Evolutionary conservation across 805 yeast species (phyloP).

Genomic region (Diddensiella santjacobensis): DNA sequence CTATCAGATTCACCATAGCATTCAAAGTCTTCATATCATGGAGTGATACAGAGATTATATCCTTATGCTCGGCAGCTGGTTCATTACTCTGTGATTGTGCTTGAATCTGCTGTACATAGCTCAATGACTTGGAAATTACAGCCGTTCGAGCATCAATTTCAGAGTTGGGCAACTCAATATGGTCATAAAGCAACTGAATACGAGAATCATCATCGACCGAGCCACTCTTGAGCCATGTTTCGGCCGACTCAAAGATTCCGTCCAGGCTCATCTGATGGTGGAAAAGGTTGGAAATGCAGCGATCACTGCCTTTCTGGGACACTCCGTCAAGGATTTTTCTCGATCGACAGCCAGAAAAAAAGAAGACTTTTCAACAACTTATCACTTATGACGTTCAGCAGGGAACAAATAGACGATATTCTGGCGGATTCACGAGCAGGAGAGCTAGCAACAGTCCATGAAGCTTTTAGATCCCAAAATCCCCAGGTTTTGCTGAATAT

Average conservation of each 20-base stretch:
- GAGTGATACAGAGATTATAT: conserved; percentile 56
- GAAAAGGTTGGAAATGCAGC: too few relatives aligned
- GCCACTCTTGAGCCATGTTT: conserved; percentile 17
- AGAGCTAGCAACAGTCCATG: conserved; percentile 70
- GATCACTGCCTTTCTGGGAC: too few relatives aligned
- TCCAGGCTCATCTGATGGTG: conserved; percentile 10
- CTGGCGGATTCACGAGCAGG: conserved; percentile 85
- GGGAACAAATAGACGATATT: conserved; percentile 80
- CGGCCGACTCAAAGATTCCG: conserved; percentile 12
- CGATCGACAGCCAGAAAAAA: too few relatives aligned
- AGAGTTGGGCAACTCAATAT: neutral
- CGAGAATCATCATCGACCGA: neutral
- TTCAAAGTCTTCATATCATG: conserved; percentile 80
- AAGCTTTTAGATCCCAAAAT: conserved; percentile 48
- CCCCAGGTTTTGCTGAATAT: conserved; percentile 47
- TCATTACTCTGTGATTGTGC: neutral
- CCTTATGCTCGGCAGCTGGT: conserved; percentile 2
- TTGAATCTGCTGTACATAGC: conserved; percentile 11
- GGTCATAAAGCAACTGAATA: neutral
- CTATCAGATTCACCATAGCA: conserved; percentile 56
- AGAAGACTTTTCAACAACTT: too few relatives aligned
- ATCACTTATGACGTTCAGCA: conserved; percentile 31
- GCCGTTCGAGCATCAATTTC: neutral
- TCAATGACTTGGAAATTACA: conserved; percentile 6
- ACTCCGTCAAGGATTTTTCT: too few relatives aligned